Conservation (phyloP, 2,329 filamentous ascomycete genomes). For the Beauveria pseudobassiana region DNA sequence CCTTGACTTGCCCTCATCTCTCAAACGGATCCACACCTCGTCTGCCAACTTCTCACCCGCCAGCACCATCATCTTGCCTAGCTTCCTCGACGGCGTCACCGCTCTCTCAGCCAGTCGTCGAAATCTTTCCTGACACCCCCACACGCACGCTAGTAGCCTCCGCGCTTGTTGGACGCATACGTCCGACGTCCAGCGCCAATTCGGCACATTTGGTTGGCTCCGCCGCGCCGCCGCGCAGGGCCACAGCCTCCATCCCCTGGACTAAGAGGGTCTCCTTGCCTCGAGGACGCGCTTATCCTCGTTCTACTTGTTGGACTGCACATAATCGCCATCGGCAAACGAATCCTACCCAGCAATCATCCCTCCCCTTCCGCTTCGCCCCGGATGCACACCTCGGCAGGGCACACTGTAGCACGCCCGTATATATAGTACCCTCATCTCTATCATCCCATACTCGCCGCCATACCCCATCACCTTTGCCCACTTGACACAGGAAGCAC, state of each 20-base stretch:
- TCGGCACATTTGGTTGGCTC: slow-evolving; percentile 16
- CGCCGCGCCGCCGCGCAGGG: neutral
- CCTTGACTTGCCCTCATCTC: neutral
- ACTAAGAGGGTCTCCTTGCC: neutral
- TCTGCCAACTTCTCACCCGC: neutral
- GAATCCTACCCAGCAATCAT: neutral
- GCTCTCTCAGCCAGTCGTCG: neutral
- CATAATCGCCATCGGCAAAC: neutral
- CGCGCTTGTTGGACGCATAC: slow-evolving; percentile 1
- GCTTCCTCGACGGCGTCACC: neutral
- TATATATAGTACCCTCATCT: neutral
- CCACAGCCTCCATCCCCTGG: slow-evolving; percentile 2
- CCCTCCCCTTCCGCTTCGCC: neutral
- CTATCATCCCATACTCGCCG: neutral
- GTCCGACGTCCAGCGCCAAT: neutral
- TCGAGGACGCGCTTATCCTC: neutral
- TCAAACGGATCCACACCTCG: neutral
- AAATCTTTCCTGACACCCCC: neutral
- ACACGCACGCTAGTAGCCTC: neutral
- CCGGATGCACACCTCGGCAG: neutral
- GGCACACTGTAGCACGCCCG: neutral
- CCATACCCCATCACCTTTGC: neutral
- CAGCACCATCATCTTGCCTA: neutral
- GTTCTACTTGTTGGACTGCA: neutral
- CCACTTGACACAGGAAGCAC: neutral